These are phyloP conservation scores for Arabidopsis lyrata DNA, from an alignment of 441 rosid species.

Conservation along the genomic window DNA sequence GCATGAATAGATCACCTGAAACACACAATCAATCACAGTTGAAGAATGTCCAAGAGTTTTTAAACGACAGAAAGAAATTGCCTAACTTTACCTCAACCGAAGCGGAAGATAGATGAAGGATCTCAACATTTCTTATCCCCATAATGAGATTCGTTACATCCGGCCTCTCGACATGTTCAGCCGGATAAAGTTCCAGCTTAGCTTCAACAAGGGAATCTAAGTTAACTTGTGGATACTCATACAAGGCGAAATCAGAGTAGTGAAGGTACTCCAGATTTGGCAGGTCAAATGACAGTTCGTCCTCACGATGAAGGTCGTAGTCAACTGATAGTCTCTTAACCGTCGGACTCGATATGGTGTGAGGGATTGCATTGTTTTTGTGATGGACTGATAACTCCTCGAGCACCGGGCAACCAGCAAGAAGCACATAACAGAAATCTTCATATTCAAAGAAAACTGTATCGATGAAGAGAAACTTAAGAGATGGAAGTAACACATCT, in stretches of 20 bases:
- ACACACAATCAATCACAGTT: too few species aligned
- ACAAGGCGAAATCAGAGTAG: background rate
- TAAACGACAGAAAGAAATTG: too few species aligned
- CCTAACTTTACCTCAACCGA: background rate
- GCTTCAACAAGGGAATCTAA: constrained; percentile 2
- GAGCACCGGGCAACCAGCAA: constrained; percentile 17
- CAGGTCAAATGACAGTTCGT: background rate
- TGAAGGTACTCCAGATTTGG: background rate
- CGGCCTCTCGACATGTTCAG: too few species aligned
- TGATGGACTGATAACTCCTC: constrained; percentile 14
- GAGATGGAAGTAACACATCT: constrained; percentile 9
- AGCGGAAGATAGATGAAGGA: background rate
- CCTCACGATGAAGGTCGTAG: too few species aligned
- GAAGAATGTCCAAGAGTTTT: too few species aligned
- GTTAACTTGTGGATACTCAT: background rate
- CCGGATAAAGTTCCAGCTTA: constrained; percentile 19
- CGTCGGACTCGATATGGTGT: background rate
- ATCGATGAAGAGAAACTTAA: constrained; percentile 8
- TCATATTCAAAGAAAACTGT: background rate
- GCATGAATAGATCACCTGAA: too few species aligned
- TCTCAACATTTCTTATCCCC: constrained; percentile 1
- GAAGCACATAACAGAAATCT: constrained; percentile 6
- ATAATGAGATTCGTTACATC: background rate
- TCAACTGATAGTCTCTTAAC: background rate
- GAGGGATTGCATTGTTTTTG: too few species aligned